Evolutionary conservation across 192 early-diverging fungal species (phyloP).

Genomic region (Chytriomyces sp.): DNA sequence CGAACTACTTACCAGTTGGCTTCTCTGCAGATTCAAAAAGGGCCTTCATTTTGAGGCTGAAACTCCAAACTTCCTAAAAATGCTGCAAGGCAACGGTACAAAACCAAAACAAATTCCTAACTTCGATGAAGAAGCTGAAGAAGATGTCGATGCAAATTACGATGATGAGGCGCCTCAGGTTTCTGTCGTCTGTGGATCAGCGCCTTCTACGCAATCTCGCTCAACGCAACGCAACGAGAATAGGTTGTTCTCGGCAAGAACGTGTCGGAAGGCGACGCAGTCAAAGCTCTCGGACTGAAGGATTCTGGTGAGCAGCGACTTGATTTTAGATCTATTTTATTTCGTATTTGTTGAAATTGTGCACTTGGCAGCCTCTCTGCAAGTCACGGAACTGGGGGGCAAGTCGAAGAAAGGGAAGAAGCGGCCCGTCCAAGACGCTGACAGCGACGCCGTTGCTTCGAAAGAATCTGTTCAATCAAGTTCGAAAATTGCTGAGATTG

Average conservation of each 20-base stretch:
- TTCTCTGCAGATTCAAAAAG: constrained; percentile 22
- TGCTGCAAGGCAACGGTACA: constrained; percentile 5
- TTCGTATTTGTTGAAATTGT: background rate
- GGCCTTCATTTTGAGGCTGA: constrained; percentile 2
- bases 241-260: constrained; percentile 27
- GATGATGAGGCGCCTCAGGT: constrained; percentile 30
- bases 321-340: background rate
- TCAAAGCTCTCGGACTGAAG: constrained; percentile 21
- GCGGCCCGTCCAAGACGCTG: background rate
- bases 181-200: background rate
- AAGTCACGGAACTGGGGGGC: constrained; percentile 12
- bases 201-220: background rate
- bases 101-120: background rate
- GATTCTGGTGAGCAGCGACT: constrained; percentile 8
- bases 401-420: constrained; percentile 4
- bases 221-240: background rate
- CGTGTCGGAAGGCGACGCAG: constrained; percentile 19
- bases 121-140: background rate
- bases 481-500: constrained; percentile 1
- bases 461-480: background rate
- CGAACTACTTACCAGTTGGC: background rate
- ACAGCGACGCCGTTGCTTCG: background rate
- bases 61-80: constrained; percentile 15
- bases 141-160: background rate
- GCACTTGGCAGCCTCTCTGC: background rate